Conservation (phyloP, 345 rosid species). For the Eucalyptus guilfoylei region DNA sequence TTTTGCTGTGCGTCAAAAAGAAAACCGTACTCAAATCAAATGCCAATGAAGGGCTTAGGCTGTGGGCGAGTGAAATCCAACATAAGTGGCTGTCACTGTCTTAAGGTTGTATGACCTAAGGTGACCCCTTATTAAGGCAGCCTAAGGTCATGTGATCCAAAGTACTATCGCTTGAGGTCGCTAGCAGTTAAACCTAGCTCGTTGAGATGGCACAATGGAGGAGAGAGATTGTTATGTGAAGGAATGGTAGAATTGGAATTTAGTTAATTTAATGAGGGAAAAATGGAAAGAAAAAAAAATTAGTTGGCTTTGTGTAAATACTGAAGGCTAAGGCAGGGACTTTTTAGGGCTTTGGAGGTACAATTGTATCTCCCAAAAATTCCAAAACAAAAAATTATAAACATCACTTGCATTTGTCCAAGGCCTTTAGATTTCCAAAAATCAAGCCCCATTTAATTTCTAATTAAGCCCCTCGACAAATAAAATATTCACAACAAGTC, state of each 20-base stretch:
- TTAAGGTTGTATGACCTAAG: too few relatives aligned
- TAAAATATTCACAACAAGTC: neutral
- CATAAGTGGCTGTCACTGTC: fast-evolving
- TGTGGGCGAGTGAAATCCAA: neutral
- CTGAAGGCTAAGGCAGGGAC: too few relatives aligned
- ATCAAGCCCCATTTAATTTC: neutral
- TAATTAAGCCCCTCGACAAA: neutral
- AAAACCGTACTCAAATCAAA: too few relatives aligned
- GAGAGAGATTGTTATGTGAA: too few relatives aligned
- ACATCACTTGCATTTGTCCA: neutral
- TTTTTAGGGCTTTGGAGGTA: neutral
- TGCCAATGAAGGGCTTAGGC: neutral
- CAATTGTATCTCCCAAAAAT: neutral
- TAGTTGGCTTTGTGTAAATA: neutral
- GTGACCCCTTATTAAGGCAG: too few relatives aligned
- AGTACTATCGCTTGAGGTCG: too few relatives aligned
- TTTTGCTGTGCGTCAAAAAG: too few relatives aligned
- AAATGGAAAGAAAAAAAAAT: neutral
- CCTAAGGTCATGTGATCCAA: too few relatives aligned
- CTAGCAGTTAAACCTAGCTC: too few relatives aligned
- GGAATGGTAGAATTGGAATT: too few relatives aligned
- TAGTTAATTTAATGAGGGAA: too few relatives aligned
- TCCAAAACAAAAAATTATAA: too few relatives aligned
- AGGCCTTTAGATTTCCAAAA: neutral
- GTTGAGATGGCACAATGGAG: neutral